Evolutionary conservation across 176 grass and related monocot genomes (phyloP).

Genomic region (Triticum dicoccoides): DNA sequence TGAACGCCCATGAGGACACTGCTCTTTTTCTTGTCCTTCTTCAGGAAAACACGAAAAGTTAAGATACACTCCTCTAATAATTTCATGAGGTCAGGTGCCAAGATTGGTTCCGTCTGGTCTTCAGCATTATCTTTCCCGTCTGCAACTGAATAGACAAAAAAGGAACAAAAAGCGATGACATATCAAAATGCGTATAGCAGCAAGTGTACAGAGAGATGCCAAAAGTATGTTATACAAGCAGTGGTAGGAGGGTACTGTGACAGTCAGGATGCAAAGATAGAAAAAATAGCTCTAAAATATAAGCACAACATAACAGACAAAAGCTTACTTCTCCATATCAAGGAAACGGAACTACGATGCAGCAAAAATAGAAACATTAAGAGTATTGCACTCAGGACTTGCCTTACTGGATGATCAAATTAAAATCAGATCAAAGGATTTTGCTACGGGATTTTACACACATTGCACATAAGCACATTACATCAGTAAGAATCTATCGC

Average conservation of each 20-base stretch:
- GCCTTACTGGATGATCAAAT: background rate
- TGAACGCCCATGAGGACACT: constrained; percentile 45
- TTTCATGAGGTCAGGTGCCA: constrained; percentile 70
- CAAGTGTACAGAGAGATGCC: background rate
- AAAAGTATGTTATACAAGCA: constrained; percentile 9
- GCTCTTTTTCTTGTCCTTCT: constrained; percentile 86
- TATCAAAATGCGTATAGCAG: background rate
- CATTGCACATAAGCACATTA: background rate
- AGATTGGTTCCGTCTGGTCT: constrained; percentile 51
- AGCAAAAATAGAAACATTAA: background rate
- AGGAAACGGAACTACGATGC: background rate
- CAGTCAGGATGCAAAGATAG: background rate
- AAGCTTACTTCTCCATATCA: background rate
- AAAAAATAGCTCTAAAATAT: background rate
- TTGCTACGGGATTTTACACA: background rate
- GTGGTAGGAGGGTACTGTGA: background rate
- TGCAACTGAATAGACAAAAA: constrained; percentile 40
- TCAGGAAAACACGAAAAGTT: constrained; percentile 84
- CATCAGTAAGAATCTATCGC: background rate
- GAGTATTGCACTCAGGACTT: background rate
- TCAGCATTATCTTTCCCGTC: constrained; percentile 48
- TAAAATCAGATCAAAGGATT: constrained; percentile 22
- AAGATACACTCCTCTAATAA: constrained; percentile 86
- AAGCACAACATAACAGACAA: background rate
- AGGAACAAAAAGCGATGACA: constrained; percentile 6